Evolutionary conservation across 768 basidiomycete species (phyloP).

Genomic region (Sarcodon aspratus): DNA sequence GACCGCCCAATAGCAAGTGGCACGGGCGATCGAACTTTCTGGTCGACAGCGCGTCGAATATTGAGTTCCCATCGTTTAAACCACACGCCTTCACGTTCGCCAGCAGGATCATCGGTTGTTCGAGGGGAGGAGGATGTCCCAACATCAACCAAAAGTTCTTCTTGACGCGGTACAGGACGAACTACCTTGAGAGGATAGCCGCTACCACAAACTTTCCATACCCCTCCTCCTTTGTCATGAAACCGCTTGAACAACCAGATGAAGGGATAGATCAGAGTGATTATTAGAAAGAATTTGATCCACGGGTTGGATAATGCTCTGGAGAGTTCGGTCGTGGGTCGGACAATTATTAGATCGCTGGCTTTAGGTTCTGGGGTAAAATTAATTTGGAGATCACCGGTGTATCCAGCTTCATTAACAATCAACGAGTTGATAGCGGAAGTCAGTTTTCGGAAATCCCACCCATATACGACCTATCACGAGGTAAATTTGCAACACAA

Average conservation of each 20-base stretch:
- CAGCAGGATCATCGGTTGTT: conserved; percentile 30
- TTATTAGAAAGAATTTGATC: conserved; percentile 56
- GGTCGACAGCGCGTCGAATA: conserved; percentile 45
- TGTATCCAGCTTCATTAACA: conserved; percentile 28
- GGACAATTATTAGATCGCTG: conserved; percentile 44
- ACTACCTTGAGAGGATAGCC: conserved; percentile 54
- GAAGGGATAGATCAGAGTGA: conserved; percentile 67
- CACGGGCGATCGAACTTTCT: not conserved
- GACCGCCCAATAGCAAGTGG: not conserved
- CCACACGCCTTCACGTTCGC: conserved; percentile 69
- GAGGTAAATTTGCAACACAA: conserved; percentile 13
- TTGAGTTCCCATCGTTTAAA: conserved; percentile 65
- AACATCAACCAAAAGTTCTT: conserved; percentile 14
- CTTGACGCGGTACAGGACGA: not conserved
- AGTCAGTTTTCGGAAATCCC: conserved; percentile 33
- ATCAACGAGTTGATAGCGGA: conserved; percentile 22
- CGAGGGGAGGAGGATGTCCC: not conserved
- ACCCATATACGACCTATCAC: conserved; percentile 44
- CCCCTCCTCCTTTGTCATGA: conserved; percentile 53
- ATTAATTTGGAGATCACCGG: conserved; percentile 31
- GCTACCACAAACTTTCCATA: conserved; percentile 67
- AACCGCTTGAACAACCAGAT: conserved; percentile 74
- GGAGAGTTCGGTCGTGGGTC: conserved; percentile 56
- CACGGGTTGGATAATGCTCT: conserved; percentile 59
- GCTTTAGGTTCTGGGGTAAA: conserved; percentile 26